Percentiles rank a stretch among this genome's conserved stretches.
Conservation (phyloP, 2,329 filamentous ascomycete species). For the Corinectria fuckeliana region DNA sequence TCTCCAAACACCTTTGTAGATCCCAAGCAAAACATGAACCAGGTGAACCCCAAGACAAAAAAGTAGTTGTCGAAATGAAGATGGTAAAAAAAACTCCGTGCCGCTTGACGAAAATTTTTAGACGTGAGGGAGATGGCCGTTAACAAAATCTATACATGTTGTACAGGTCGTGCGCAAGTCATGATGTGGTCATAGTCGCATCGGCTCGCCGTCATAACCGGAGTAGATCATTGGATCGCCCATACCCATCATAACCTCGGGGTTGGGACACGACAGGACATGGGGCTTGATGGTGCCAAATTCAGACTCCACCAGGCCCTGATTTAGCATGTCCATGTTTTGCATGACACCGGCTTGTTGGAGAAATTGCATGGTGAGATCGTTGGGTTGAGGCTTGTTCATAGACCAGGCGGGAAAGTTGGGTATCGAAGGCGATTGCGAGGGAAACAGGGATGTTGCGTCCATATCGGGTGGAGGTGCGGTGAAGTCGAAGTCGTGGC, state of each 20-base stretch:
- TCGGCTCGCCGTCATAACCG: slow-evolving; percentile 55
- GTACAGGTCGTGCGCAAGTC: slow-evolving; percentile 17
- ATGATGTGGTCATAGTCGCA: slow-evolving; percentile 46
- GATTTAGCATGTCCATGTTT: slow-evolving; percentile 55
- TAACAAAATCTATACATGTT: slow-evolving; percentile 34
- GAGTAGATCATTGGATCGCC: slow-evolving; percentile 66
- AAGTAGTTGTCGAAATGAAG: slow-evolving; percentile 11
- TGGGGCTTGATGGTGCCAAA: slow-evolving; percentile 64
- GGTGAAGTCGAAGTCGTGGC: slow-evolving; percentile 47
- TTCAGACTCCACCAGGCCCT: slow-evolving; percentile 58
- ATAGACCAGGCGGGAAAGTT: slow-evolving; percentile 43
- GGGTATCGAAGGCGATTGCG: slow-evolving; percentile 44
- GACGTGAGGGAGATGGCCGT: slow-evolving; percentile 34
- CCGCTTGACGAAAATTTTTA: slow-evolving; percentile 29
- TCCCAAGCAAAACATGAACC: background rate
- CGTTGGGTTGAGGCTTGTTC: slow-evolving; percentile 36
- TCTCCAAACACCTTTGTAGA: slow-evolving; percentile 14
- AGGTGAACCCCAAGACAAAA: slow-evolving; percentile 13
- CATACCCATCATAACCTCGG: slow-evolving; percentile 63
- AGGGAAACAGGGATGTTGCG: slow-evolving; percentile 43
- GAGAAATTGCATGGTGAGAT: slow-evolving; percentile 49
- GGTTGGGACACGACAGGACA: slow-evolving; percentile 57
- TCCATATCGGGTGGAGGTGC: slow-evolving; percentile 44
- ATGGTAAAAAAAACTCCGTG: slow-evolving; percentile 28
- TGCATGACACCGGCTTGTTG: slow-evolving; percentile 51